Base-by-base conservation (phyloP, 2,329 filamentous ascomycete species). In the Talaromyces albobiverticillius region DNA sequence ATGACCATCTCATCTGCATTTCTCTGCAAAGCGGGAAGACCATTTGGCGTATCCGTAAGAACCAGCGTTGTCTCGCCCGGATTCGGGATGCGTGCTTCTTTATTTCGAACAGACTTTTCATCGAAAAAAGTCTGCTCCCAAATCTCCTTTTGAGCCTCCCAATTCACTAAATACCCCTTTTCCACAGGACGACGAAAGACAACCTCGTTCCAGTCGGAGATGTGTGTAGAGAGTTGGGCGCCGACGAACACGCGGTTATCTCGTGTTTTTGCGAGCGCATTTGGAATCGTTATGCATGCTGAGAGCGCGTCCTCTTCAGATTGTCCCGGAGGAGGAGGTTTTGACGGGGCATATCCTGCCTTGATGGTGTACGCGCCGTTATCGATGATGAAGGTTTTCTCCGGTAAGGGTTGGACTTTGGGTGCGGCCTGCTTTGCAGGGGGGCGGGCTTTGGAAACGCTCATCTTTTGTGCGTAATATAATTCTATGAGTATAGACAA, bases 1-100 rank as follows among this genome's bases (percentile, higher is more conserved):
- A 99, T 97, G 1, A 97, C 84, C 67, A 99, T 90, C 76, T 99
- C 93, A 66, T 99, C 94, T 62, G 90, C 91, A 68, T 96, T 94
- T 36, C 86, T 83, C 71, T 96, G 91, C 59, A 99, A 74, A 11
- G 85, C 84, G 0, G 87, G 85, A 53, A 95, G 80, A 3, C 87
- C 85, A 71, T 95, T 96, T 3, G 91, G 87, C 43, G 90, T 88
- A 71, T 99, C 94, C 1, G 89, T 85, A 48, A 97, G 80, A 3
- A 99, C 75, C 54, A 99, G 74, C 46, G 90, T 87, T n/a, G 90
- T 94, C 53, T 93, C 86, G 51, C 81, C 77, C 0, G 93, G 89
- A 61, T 95, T 86, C 69, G 64, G 55, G 50, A 72, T 65, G 14
- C 64, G 63, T 38, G 67, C 32, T 20, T 68, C 64, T 49, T 67